phyloP scores from a whole-genome alignment of 176 grass and related monocot genomes.

The Zizania latifolia region DNA sequence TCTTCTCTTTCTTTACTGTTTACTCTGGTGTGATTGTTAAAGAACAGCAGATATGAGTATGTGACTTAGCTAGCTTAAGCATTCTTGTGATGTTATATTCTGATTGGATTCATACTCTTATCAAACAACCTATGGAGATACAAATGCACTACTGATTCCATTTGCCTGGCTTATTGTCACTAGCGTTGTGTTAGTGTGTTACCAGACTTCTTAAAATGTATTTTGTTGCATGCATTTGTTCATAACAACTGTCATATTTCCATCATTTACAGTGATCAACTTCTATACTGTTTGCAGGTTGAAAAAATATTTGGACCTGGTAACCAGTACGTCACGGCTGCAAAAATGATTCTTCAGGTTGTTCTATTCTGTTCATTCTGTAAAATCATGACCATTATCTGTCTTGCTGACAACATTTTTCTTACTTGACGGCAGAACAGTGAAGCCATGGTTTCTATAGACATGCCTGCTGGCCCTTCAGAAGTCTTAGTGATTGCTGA shows the following conservation, averaged over 20 bases:
- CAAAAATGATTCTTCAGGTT: constrained; percentile 99
- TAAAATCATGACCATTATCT: not conserved
- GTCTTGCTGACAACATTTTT: constrained; percentile 1
- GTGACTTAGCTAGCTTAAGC: not conserved
- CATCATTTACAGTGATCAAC: not conserved
- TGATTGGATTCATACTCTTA: not conserved
- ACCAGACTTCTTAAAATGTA: not conserved
- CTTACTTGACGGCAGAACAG: constrained; percentile 71
- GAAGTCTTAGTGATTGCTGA: constrained; percentile 95
- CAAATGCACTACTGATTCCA: not conserved
- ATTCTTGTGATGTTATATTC: not conserved
- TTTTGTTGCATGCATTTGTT: not conserved
- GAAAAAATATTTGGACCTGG: constrained; percentile 98
- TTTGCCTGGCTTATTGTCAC: not conserved
- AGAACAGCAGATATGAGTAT: constrained; percentile 1
- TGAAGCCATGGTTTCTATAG: constrained; percentile 97
- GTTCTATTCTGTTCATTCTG: constrained; percentile 34
- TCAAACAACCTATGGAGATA: not conserved
- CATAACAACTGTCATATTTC: not conserved
- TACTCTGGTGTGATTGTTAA: not conserved
- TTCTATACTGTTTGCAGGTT: constrained; percentile 31
- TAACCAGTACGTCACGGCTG: constrained; percentile 98
- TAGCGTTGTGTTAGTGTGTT: not conserved
- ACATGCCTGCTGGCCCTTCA: constrained; percentile 96
- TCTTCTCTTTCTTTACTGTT: not conserved